Evolutionary conservation across 1,139 yeast species (phyloP).

Genomic region (Suzukiozyma palmioleophila): DNA sequence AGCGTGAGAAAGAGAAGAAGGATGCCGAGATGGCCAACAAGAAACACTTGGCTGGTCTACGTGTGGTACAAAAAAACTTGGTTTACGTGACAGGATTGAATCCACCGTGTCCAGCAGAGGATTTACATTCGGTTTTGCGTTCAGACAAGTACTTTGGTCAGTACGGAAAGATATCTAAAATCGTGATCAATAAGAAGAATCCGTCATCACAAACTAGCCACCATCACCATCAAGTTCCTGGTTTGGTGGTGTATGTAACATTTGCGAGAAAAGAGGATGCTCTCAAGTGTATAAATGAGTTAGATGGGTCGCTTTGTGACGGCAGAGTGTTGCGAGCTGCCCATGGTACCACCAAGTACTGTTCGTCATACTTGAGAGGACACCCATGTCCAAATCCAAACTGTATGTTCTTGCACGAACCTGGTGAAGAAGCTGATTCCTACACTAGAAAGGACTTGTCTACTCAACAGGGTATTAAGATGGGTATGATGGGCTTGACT

Average conservation of each 20-base stretch:
- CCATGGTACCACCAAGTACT: conserved; percentile 97
- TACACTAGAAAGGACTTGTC: conserved; percentile 90
- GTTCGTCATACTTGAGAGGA: conserved; percentile 91
- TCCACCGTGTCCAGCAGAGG: conserved; percentile 88
- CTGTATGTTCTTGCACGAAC: conserved; percentile 98
- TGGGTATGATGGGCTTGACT: conserved; percentile 43
- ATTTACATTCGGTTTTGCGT: conserved; percentile 75
- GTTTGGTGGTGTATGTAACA: conserved; percentile 94
- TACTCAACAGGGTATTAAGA: conserved; percentile 69
- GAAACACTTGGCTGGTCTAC: conserved; percentile 92
- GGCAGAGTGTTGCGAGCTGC: conserved; percentile 89
- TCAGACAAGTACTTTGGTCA: conserved; percentile 97
- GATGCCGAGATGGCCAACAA: conserved; percentile 86
- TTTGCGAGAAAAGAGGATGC: conserved; percentile 94
- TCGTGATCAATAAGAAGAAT: conserved; percentile 81
- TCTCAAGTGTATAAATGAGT: conserved; percentile 83
- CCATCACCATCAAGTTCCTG: conserved; percentile 55
- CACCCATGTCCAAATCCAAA: conserved; percentile 97
- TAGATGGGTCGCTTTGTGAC: conserved; percentile 92
- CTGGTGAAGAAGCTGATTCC: conserved; percentile 98
- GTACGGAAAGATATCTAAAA: conserved; percentile 91
- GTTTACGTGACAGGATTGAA: conserved; percentile 95
- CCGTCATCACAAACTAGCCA: conserved; percentile 37
- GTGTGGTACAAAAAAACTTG: conserved; percentile 95
- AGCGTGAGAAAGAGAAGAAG: conserved; percentile 85